Base-by-base conservation (phyloP, 2,329 filamentous ascomycete species). In the Graphiopsis chlorocephala region DNA sequence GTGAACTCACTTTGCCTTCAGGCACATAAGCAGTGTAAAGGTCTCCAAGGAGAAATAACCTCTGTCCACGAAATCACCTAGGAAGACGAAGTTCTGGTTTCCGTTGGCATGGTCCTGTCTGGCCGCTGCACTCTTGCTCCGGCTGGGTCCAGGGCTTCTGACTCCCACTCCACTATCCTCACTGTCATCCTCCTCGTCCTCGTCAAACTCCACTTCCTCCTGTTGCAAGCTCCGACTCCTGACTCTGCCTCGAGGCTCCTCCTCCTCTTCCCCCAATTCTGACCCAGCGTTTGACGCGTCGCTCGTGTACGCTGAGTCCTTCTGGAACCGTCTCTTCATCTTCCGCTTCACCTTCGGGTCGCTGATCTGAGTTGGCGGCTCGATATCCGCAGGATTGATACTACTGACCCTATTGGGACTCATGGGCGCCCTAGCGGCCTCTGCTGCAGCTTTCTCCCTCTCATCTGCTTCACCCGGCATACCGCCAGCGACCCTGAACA, bases 401-500 rank as follows among this genome's bases (percentile, higher is more conserved):
- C 60, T 62, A 55, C 35, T 62, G 15, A 62, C 60, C 31, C 60
- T 52, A 25, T 15, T 69, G 93, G 85, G 11, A 31, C 60, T 62
- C 31, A 42, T 42, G 11, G 60, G 60, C 88, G 61, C 33, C 5
- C 61, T 53, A 17, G 65, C 68, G 14, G 67, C 69, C 42, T 60
- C 53, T 10, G 68, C 69, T 23, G 68, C 67, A 45, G 66, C 69
- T 11, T 66, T 67, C 52, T 71, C 72, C 42, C 66, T 66, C 64
- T 74, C 71, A 63, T 76, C 73, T 33, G 69, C 72, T 52, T 96
- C 91, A 72, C 92, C 92, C 12, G 95, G 95, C 91, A 98, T 97
- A 69, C 95, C 95, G 67, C 95, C 95, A 55, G 94, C 93, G 47
- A 99, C 94, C 62, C 93, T 90, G 80, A 99, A 99, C 58, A 99